Base-by-base conservation (phyloP, 2,329 filamentous ascomycete species). In the Botryotinia convoluta region DNA sequence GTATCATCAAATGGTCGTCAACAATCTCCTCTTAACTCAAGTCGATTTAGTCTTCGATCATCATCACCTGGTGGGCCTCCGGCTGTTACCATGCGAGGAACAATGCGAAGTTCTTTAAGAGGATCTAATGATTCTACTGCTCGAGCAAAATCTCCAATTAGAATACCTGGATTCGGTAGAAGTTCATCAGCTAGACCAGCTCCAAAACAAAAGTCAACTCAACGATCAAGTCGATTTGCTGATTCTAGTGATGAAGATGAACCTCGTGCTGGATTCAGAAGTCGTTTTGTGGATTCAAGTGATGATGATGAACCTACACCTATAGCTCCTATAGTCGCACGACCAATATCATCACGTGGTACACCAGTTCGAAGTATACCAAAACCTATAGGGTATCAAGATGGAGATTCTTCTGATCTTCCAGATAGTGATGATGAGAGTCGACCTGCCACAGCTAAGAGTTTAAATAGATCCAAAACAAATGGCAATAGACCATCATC, bases 31-130 rank as follows among this genome's bases (percentile, higher is more conserved):
- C 80, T 81, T 62, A 82, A 83, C 22, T 84, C 88, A n/a, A 87
- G 88, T n/a, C 86, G 88, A 37, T 91, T 93, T 79, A 93, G 90
- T 74, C 84, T 94, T 48, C 88, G 92, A 44, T 92, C 92, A 0
- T 77, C 92, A 59, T 95, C 92, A 2, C 93, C 92, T 0, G 84
- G 87, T 1, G 87, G 87, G 26, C 29, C 65, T 22, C 48, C 51
- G 10, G 88, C 89, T 16, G 51, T 82, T 81, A 54, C 29, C 7
- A 68, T 81, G 82, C 74, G 85, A 81, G 75, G 37, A 22, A 78
- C 78, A 26, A 77, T 80, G 77, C 39, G 82, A 80, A 44, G 80
- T 84, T 65, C 84, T 82, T 37, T 70, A n/a, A 48, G 65, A 44
- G 48, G 51, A 9, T 61, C 81, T 85, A 65, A 73, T 16, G 57